A percentile compares a stretch with the other conserved stretches of the same genome.
Conservation (phyloP, 1,284 basidiomycete genomes). For the Neolentinus lepideus region DNA sequence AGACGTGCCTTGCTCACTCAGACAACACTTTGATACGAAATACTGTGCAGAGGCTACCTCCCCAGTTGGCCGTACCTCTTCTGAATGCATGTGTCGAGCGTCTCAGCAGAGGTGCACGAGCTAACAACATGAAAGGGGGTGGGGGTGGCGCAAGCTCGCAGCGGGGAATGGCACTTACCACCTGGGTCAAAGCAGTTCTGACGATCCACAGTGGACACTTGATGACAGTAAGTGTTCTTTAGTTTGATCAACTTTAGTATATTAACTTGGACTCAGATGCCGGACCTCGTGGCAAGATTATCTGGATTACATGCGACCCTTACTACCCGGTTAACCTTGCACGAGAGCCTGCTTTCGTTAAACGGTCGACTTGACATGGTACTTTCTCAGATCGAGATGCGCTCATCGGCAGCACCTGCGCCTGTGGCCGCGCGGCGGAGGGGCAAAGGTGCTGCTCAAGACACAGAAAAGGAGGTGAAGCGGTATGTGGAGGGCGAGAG, state of each 20-base stretch:
- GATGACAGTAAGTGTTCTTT: conserved; percentile 70
- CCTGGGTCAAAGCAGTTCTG: conserved; percentile 87
- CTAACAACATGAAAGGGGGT: conserved; percentile 69
- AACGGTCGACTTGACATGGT: conserved; percentile 92
- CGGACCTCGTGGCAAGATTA: conserved; percentile 78
- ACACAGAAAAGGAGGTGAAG: conserved; percentile 30
- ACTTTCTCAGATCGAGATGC: conserved; percentile 88
- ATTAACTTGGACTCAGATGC: conserved; percentile 50
- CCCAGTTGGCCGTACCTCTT: conserved; percentile 85
- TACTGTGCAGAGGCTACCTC: conserved; percentile 83
- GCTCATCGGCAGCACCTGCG: conserved; percentile 57
- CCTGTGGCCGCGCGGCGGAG: conserved; percentile 31
- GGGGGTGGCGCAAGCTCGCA: conserved; percentile 83
- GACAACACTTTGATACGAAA: conserved; percentile 79
- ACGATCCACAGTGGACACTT: conserved; percentile 88
- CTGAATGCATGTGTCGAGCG: conserved; percentile 88
- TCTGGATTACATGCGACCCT: conserved; percentile 82
- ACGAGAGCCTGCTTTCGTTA: conserved; percentile 81
- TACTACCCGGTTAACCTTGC: conserved; percentile 72
- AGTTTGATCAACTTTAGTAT: neutral
- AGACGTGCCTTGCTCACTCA: conserved; percentile 85
- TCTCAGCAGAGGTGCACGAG: conserved; percentile 72
- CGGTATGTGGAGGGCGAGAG: conserved; percentile 77
- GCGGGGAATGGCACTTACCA: conserved; percentile 75
- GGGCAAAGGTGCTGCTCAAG: conserved; percentile 26